A percentile compares a stretch with the other conserved stretches of the same genome.
phyloP scores from a whole-genome alignment of 2,329 filamentous ascomycete genomes.

The Alternaria sp. region DNA sequence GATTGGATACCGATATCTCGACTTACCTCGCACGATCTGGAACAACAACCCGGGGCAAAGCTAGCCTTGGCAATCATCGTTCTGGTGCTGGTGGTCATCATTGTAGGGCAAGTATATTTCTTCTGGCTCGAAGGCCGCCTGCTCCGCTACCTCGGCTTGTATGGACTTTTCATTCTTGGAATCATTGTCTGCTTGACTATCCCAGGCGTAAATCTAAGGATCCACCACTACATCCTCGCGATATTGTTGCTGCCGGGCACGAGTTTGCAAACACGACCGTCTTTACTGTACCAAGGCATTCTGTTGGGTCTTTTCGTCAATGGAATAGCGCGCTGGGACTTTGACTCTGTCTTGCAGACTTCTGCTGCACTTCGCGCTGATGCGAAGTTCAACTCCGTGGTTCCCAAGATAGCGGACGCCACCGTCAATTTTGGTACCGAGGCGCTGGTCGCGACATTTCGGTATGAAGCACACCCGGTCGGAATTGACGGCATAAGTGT shows the following conservation, averaged over 20 bases:
- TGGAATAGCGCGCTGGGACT: conserved; percentile 47
- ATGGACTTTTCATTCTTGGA: conserved; percentile 68
- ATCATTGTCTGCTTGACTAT: conserved; percentile 74
- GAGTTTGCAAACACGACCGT: conserved; percentile 43
- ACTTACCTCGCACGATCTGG: conserved; percentile 83
- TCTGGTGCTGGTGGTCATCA: conserved; percentile 69
- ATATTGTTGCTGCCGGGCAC: conserved; percentile 45
- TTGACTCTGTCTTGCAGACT: conserved; percentile 76
- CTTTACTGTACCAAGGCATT: conserved; percentile 45
- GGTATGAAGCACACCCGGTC: conserved; percentile 54
- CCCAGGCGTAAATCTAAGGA: conserved; percentile 79
- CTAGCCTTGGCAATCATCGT: conserved; percentile 80
- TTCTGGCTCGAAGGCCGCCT: conserved; percentile 86
- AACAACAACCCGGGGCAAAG: conserved; percentile 86
- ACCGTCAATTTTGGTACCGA: conserved; percentile 26
- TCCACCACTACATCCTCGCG: conserved; percentile 71
- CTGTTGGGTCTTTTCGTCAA: conserved; percentile 47
- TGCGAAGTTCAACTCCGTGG: conserved; percentile 59
- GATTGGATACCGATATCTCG: conserved; percentile 91
- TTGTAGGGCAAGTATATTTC: conserved; percentile 78
- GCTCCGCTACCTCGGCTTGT: conserved; percentile 76
- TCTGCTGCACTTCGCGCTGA: conserved; percentile 69
- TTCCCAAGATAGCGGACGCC: conserved; percentile 55
- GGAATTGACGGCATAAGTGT: conserved; percentile 76
- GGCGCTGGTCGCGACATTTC: conserved; percentile 65